Conservation (phyloP, 495 filamentous ascomycete species). For the Hyaloscypha finlandica region DNA sequence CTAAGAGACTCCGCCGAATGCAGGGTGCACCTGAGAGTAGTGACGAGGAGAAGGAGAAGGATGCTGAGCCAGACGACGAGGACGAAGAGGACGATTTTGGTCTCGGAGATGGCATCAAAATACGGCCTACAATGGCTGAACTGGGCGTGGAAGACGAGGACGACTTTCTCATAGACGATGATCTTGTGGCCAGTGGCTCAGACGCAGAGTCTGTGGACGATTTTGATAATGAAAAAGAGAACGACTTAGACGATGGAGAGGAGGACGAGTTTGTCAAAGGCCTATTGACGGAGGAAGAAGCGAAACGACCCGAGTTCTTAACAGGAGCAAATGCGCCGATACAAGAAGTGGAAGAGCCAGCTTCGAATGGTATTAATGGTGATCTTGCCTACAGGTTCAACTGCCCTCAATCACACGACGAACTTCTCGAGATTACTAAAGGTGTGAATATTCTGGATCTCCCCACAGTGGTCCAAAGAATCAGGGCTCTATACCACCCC, state of each 20-base stretch:
- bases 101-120: conserved; percentile 54
- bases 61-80: conserved; percentile 35
- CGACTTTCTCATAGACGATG: conserved; percentile 86
- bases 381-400: conserved; percentile 75
- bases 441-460: conserved; percentile 61
- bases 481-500: conserved; percentile 87
- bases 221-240: conserved; percentile 50
- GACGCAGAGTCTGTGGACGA: conserved; percentile 47
- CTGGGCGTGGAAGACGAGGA: conserved; percentile 83
- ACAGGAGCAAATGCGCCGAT: conserved; percentile 34
- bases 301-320: conserved; percentile 46
- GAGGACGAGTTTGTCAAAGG: conserved; percentile 72
- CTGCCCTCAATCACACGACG: conserved; percentile 76
- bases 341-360: conserved; percentile 18
- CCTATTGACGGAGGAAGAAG: conserved; percentile 55
- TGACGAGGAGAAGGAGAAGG: conserved; percentile 48
- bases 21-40: conserved; percentile 59
- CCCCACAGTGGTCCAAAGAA: conserved; percentile 81
- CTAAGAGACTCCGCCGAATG: conserved; percentile 73
- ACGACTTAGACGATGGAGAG: conserved; percentile 59
- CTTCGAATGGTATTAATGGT: conserved; percentile 32
- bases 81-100: conserved; percentile 47
- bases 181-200: conserved; percentile 72
- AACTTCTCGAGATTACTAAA: conserved; percentile 67
- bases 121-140: conserved; percentile 42